Evolutionary conservation across 1,139 yeast species (phyloP), one percentile per base, ranked within the genome.

Genomic region (Taphrina populina): DNA sequence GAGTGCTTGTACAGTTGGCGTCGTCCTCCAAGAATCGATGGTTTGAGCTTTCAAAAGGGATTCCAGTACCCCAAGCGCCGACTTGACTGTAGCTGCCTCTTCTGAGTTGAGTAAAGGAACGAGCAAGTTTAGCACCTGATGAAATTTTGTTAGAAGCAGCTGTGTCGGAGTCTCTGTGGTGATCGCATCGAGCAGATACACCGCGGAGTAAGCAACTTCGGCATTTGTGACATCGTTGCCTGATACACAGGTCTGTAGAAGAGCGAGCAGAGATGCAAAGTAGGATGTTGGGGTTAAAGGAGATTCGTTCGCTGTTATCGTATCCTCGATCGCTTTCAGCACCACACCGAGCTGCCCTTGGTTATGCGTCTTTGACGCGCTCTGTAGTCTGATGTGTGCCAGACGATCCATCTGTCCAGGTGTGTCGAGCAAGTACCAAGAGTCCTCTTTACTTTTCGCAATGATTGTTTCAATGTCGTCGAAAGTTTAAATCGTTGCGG

Each of bases 241-340:
- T 47, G 72, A 68, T 7, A 49, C 40, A 20, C 39, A 29, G 7
- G 52, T 52, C 27, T 53, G 41, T 23, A 57, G 52, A 10, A 47
- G 36, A 15, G 58, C 43, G 23, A 55, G 20, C 63, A 92, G 84
- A 0, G 96, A 85, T 13, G 88, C 83, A 65, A 88, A 83, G 69
- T 92, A 92, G 2, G 90, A 84, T 13, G 85, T 83, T 30, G 86
- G 78, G 1, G 81, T 68, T 33, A 69, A 64, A 65, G 69, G 77
- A 59, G 81, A 80, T 52, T 80, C 76, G 66, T 85, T 90, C 62
- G 84, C 90, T 52, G 77, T 77, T 54, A 92, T 76, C 63, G 86
- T 87, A 64, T 88, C 96, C 69, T 92, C 98, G 45, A 92, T 92
- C 2, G 96, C 95, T 17, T 84, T 78, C 54, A 92, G 76, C 60